Evolutionary conservation across 805 yeast species (phyloP).

Genomic region (Candida piceae): DNA sequence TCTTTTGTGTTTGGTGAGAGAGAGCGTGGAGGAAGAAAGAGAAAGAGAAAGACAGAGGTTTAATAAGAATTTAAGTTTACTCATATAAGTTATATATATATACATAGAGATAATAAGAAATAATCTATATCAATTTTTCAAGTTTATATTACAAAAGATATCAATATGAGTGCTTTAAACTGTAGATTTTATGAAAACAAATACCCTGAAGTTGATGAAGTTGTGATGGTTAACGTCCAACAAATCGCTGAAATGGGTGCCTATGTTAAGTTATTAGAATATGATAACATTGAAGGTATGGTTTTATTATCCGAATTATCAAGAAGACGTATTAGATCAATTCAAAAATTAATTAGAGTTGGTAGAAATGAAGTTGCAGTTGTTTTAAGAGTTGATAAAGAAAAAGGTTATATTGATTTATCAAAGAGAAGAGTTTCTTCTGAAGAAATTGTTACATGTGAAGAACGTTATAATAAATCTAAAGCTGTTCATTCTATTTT

Average conservation of each 20-base stretch:
- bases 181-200: constrained; percentile 98
- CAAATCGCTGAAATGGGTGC: constrained; percentile 99
- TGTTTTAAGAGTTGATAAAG: constrained; percentile 96
- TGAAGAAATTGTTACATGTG: constrained; percentile 95
- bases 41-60: no score
- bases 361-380: constrained; percentile 98
- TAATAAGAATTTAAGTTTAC: no score
- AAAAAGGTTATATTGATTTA: constrained; percentile 95
- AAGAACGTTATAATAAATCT: constrained; percentile 93
- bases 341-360: constrained; percentile 94
- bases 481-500: constrained; percentile 97
- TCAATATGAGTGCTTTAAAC: constrained; percentile 71
- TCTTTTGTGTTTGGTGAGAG: no score
- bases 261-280: constrained; percentile 90
- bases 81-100: no score
- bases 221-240: constrained; percentile 97
- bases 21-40: no score
- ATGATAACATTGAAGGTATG: constrained; percentile 99
- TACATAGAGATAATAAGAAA: no score
- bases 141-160: no score
- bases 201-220: constrained; percentile 98
- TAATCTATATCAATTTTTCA: no score
- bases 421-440: constrained; percentile 98
- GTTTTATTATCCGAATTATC: constrained; percentile 91
- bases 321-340: constrained; percentile 97